Conservation (phyloP, 495 filamentous ascomycete species). For the Penicillium subrubescens region DNA sequence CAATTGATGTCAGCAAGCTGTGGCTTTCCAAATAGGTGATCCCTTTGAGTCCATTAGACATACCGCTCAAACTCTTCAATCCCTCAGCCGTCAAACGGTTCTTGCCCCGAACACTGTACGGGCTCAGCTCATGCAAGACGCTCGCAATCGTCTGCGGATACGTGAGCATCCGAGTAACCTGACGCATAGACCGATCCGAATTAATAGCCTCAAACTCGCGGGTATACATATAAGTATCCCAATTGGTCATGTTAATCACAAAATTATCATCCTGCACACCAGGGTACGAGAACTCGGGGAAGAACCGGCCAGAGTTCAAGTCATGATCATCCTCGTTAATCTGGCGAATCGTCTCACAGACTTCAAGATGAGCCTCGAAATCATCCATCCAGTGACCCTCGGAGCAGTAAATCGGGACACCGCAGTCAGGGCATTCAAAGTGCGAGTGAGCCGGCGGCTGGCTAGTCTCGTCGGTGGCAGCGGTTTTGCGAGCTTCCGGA, state of each 20-base stretch:
- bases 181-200: conserved; percentile 79
- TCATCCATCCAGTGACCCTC: conserved; percentile 94
- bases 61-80: conserved; percentile 89
- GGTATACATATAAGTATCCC: conserved; percentile 94
- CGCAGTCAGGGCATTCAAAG: conserved; percentile 96
- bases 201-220: conserved; percentile 88
- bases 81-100: conserved; percentile 83
- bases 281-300: conserved; percentile 92
- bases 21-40: background rate
- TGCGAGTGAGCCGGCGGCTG: conserved; percentile 74
- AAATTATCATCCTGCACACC: conserved; percentile 87
- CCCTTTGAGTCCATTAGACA: conserved; percentile 20
- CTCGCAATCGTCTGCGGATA: conserved; percentile 92
- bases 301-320: conserved; percentile 82
- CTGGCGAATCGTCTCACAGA: conserved; percentile 87
- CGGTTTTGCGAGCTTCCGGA: conserved; percentile 56
- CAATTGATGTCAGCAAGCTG: background rate
- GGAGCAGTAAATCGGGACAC: conserved; percentile 89
- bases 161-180: conserved; percentile 88
- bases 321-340: conserved; percentile 99
- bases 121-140: conserved; percentile 89
- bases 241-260: conserved; percentile 95
- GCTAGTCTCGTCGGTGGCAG: conserved; percentile 37
- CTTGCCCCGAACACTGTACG: conserved; percentile 73
- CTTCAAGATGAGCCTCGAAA: conserved; percentile 86